A percentile compares a stretch with the other conserved stretches of the same genome.
Evolutionary conservation across 805 yeast genomes (phyloP).

Genomic region (Metschnikowia matae): DNA sequence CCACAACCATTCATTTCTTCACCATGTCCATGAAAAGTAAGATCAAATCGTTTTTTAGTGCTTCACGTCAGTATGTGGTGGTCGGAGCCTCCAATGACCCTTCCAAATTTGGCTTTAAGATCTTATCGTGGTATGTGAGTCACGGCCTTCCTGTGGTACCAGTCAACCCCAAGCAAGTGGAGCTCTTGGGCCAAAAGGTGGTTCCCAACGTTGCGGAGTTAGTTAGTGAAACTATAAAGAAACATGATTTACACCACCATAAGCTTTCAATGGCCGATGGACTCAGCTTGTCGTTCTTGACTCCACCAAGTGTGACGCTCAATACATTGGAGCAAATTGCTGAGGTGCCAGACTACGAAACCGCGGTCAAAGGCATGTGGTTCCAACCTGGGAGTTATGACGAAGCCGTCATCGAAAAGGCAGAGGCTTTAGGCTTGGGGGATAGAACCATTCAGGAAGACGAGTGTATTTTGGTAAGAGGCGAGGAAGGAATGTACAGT

Average conservation of each 20-base stretch:
- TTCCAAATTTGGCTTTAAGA: constrained; percentile 64
- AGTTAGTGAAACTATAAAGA: constrained; percentile 18
- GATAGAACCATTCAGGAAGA: constrained; percentile 43
- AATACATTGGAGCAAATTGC: constrained; percentile 33
- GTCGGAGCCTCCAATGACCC: constrained; percentile 69
- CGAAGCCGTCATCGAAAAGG: constrained; percentile 41
- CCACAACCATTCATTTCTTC: not conserved
- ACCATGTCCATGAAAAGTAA: constrained; percentile 36
- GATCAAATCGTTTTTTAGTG: constrained; percentile 47
- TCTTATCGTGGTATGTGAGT: constrained; percentile 60
- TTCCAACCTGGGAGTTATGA: constrained; percentile 81
- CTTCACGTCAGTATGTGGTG: constrained; percentile 54
- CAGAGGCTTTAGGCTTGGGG: constrained; percentile 31
- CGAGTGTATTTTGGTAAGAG: constrained; percentile 69
- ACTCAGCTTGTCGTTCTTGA: constrained; percentile 61
- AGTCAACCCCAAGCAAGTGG: constrained; percentile 53
- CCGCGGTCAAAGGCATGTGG: constrained; percentile 59
- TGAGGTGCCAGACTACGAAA: constrained; percentile 36
- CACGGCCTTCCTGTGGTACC: constrained; percentile 60
- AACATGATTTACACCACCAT: constrained; percentile 22
- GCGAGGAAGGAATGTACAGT: constrained; percentile 46
- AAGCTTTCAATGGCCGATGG: constrained; percentile 36
- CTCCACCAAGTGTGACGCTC: constrained; percentile 63
- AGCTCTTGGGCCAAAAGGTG: constrained; percentile 44
- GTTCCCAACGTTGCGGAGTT: constrained; percentile 29